Evolutionary conservation across 495 filamentous ascomycete species (phyloP).

Genomic region (Xylaria curta): DNA sequence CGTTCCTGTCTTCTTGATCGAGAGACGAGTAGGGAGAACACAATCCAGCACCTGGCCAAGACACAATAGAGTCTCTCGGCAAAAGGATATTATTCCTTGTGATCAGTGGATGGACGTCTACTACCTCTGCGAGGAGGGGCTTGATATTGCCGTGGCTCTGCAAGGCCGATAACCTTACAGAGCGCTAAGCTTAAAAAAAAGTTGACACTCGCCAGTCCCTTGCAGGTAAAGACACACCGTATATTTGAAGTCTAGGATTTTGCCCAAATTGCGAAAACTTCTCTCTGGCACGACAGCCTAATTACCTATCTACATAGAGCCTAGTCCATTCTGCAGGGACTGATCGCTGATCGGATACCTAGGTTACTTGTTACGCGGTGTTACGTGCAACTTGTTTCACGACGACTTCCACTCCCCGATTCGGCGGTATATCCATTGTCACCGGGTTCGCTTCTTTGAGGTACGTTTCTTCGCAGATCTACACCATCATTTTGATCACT

Average conservation of each 20-base stretch:
- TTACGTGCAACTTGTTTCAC: slow-evolving; percentile 5
- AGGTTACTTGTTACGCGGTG: slow-evolving; percentile 4
- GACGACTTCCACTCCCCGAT: neutral
- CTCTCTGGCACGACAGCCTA: neutral
- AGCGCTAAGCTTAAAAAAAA: neutral
- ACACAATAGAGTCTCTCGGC: neutral
- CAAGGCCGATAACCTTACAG: neutral
- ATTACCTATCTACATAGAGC: neutral
- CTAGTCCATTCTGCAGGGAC: neutral
- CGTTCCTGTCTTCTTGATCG: neutral
- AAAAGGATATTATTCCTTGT: neutral
- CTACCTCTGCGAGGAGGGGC: neutral
- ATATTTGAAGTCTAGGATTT: neutral
- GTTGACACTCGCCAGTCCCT: neutral
- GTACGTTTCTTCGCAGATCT: slow-evolving; percentile 18
- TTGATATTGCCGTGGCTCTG: neutral
- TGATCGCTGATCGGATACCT: neutral
- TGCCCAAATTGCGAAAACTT: neutral
- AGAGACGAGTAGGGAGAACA: neutral
- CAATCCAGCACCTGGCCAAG: neutral
- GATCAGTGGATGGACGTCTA: neutral
- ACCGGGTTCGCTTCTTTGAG: neutral
- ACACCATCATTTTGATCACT: neutral
- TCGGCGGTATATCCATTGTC: neutral
- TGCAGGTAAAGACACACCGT: neutral